phyloP scores from a whole-genome alignment of 2,329 filamentous ascomycete species.

The Aureobasidium sp. region DNA sequence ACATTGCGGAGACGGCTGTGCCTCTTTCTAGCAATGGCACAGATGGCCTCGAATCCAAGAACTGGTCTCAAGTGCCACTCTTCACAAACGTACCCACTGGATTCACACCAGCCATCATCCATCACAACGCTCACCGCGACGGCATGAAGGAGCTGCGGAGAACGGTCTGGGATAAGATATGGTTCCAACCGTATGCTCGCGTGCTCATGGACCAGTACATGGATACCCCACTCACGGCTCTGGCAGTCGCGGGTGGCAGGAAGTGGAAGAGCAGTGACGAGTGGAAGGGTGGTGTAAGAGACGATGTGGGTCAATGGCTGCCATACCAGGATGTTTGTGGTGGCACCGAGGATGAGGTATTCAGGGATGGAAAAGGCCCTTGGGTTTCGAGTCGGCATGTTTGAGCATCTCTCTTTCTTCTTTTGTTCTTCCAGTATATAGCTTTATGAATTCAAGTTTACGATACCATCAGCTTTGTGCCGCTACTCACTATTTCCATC shows the following conservation, averaged over 20 bases:
- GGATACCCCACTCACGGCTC: slow-evolving; percentile 16
- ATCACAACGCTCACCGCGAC: slow-evolving; percentile 12
- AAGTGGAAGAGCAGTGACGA: slow-evolving; percentile 6
- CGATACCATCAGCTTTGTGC: background rate
- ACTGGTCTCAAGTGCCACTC: slow-evolving; percentile 14
- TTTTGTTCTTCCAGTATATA: background rate
- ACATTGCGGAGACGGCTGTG: slow-evolving; percentile 16
- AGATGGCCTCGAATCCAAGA: background rate
- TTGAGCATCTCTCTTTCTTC: background rate
- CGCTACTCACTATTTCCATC: too few relatives aligned
- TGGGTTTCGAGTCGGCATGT: background rate
- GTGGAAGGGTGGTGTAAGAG: slow-evolving; percentile 1
- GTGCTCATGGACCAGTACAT: slow-evolving; percentile 13
- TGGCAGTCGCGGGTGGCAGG: slow-evolving; percentile 30
- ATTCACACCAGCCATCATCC: slow-evolving; percentile 14
- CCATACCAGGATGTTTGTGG: slow-evolving; percentile 4
- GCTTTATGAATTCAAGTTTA: background rate
- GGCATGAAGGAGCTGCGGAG: slow-evolving; percentile 7
- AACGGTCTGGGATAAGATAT: slow-evolving; percentile 13
- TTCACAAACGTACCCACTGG: slow-evolving; percentile 15
- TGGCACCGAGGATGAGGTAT: slow-evolving; percentile 2
- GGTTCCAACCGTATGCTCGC: slow-evolving; percentile 15
- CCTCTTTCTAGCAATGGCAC: slow-evolving; percentile 13
- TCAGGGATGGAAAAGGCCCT: slow-evolving; percentile 7
- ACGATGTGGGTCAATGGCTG: slow-evolving; percentile 24